These are phyloP conservation scores for Ogataea zsoltii DNA, from an alignment of 805 yeast species.

Conservation along the genomic window DNA sequence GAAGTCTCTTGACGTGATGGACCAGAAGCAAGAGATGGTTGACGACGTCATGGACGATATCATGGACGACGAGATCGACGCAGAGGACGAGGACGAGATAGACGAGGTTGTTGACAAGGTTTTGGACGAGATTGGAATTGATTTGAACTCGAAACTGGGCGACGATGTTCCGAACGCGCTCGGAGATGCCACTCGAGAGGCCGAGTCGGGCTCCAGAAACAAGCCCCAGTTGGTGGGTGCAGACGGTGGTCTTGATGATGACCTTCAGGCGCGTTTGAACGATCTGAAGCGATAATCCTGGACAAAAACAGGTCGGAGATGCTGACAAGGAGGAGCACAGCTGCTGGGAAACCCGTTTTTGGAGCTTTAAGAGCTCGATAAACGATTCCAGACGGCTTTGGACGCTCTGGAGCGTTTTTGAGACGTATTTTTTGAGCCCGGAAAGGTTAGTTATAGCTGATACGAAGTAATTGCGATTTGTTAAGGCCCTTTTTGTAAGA, in stretches of 20 bases:
- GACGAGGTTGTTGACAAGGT: slow-evolving; percentile 91
- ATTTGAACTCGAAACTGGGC: slow-evolving; percentile 52
- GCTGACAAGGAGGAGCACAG: too few species aligned
- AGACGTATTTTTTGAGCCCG: too few species aligned
- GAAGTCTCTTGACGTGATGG: slow-evolving; percentile 93
- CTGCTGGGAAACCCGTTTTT: too few species aligned
- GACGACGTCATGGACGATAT: slow-evolving; percentile 97
- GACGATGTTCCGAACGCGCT: slow-evolving; percentile 43
- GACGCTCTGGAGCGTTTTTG: too few species aligned
- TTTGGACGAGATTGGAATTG: slow-evolving; percentile 94
- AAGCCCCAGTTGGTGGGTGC: slow-evolving; percentile 34
- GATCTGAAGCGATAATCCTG: slow-evolving; percentile 65
- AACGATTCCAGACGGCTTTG: too few species aligned
- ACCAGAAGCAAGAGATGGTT: slow-evolving; percentile 98
- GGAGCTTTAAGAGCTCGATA: too few species aligned
- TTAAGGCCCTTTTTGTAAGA: too few species aligned
- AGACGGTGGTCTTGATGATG: slow-evolving; percentile 63
- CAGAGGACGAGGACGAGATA: slow-evolving; percentile 78
- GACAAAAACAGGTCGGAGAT: too few species aligned
- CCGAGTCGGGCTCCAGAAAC: slow-evolving; percentile 8
- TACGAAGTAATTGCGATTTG: too few species aligned
- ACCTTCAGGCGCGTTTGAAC: slow-evolving; percentile 83
- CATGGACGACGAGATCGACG: slow-evolving; percentile 87
- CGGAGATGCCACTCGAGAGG: slow-evolving; percentile 11
- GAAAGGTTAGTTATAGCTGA: too few species aligned